A percentile compares a stretch with the other conserved stretches of the same genome.
phyloP scores from a whole-genome alignment of 176 grass and related monocot species.

The Typha latifolia region DNA sequence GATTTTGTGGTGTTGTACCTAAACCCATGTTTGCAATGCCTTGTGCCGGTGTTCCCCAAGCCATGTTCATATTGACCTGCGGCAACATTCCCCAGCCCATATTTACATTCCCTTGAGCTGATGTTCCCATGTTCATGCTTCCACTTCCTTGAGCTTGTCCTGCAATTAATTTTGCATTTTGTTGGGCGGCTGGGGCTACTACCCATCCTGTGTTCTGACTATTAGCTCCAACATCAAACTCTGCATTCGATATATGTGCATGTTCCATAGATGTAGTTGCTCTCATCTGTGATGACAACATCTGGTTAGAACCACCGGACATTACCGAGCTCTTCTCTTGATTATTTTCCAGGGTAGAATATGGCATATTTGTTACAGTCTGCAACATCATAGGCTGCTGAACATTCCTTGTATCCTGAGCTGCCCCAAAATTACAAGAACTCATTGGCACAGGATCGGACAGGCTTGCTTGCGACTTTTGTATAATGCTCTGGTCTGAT shows the following conservation, averaged over 20 bases:
- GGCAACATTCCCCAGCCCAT: constrained; percentile 31
- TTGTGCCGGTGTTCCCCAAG: constrained; percentile 47
- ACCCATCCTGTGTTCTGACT: constrained; percentile 32
- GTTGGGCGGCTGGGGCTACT: constrained; percentile 27
- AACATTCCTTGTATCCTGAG: background rate
- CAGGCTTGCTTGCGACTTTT: constrained; percentile 14
- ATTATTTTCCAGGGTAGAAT: background rate
- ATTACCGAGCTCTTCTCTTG: background rate
- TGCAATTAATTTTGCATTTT: constrained; percentile 35
- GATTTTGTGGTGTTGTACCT: constrained; percentile 42
- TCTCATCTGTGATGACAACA: constrained; percentile 23
- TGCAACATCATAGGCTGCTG: constrained; percentile 9
- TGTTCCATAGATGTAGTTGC: constrained; percentile 26
- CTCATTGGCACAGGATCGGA: background rate
- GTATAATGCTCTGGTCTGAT: constrained; percentile 3
- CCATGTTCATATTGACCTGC: constrained; percentile 49
- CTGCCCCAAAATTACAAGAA: background rate
- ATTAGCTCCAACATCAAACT: constrained; percentile 28
- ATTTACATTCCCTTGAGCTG: constrained; percentile 17
- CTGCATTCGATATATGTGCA: constrained; percentile 19
- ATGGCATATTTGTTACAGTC: background rate
- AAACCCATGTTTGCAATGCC: constrained; percentile 58
- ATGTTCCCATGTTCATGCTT: constrained; percentile 14
- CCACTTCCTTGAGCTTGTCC: constrained; percentile 34
- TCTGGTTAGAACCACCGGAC: background rate